Percentiles rank a stretch among this genome's conserved stretches.
Conservation (phyloP, 768 basidiomycete species). For the Hericium rajendrae region DNA sequence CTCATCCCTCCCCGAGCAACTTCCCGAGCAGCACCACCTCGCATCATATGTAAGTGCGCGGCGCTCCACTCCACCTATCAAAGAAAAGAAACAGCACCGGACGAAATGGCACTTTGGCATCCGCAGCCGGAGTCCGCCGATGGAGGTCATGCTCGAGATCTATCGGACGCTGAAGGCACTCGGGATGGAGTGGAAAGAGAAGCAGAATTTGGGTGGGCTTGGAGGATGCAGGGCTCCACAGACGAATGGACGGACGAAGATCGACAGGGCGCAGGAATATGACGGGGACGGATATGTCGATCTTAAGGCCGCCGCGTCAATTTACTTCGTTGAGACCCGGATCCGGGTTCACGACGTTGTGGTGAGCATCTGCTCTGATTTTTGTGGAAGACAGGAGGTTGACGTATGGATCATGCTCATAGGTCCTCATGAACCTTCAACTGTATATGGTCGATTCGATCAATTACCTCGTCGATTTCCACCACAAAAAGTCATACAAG, state of each 20-base stretch:
- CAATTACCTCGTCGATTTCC: constrained; percentile 97
- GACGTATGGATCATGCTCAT: not conserved
- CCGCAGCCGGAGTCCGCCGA: constrained; percentile 84
- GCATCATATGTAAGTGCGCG: constrained; percentile 54
- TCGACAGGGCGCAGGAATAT: constrained; percentile 54
- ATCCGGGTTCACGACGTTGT: constrained; percentile 87
- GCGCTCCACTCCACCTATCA: constrained; percentile 30
- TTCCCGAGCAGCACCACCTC: constrained; percentile 60
- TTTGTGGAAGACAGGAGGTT: not conserved
- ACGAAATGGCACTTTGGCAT: constrained; percentile 99
- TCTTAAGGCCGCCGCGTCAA: constrained; percentile 57
- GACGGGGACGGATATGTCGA: constrained; percentile 51
- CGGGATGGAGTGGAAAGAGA: constrained; percentile 97
- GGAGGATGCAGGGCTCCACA: constrained; percentile 33
- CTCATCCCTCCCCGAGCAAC: constrained; percentile 63
- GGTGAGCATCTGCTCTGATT: constrained; percentile 36
- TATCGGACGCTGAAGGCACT: constrained; percentile 84
- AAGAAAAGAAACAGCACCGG: constrained; percentile 63
- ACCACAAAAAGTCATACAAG: constrained; percentile 90
- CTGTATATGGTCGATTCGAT: constrained; percentile 92
- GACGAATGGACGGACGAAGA: constrained; percentile 28
- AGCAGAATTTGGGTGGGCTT: constrained; percentile 65
- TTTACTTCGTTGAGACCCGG: constrained; percentile 93
- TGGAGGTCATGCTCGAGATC: constrained; percentile 99
- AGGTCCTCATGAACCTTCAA: constrained; percentile 97